Conservation (phyloP, 768 basidiomycete species). For the Boletus sp. region DNA sequence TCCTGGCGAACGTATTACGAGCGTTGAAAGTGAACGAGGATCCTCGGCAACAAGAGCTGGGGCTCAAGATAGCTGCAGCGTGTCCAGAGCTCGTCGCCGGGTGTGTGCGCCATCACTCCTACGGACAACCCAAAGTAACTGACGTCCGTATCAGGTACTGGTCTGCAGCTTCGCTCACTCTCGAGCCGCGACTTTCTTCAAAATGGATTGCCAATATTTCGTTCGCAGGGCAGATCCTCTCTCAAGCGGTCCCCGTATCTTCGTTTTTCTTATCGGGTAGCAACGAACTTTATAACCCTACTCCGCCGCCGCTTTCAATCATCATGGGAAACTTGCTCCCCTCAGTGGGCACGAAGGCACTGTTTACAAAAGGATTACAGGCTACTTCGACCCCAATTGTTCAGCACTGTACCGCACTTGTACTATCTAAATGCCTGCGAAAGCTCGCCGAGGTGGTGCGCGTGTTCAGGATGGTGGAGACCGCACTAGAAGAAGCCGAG, state of each 20-base stretch:
- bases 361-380: constrained; percentile 82
- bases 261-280: constrained; percentile 57
- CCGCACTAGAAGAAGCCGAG: constrained; percentile 58
- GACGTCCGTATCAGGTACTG: constrained; percentile 57
- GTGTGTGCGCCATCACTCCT: constrained; percentile 38
- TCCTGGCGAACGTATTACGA: constrained; percentile 72
- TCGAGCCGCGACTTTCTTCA: constrained; percentile 84
- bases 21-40: constrained; percentile 88
- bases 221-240: constrained; percentile 76
- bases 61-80: constrained; percentile 70
- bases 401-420: constrained; percentile 80
- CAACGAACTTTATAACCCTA: constrained; percentile 54
- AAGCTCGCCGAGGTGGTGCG: constrained; percentile 63
- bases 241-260: constrained; percentile 64
- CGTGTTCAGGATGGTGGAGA: constrained; percentile 47
- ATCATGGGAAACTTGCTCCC: constrained; percentile 84
- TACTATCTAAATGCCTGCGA: constrained; percentile 68
- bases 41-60: constrained; percentile 78
- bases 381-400: constrained; percentile 65
- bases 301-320: constrained; percentile 68
- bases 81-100: constrained; percentile 86
- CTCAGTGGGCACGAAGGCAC: constrained; percentile 60
- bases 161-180: constrained; percentile 61
- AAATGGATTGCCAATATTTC: constrained; percentile 91
- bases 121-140: constrained; percentile 8